These are phyloP conservation scores for Sporothrix phasma DNA, from an alignment of 2,329 filamentous ascomycete species.

Conservation along the genomic window DNA sequence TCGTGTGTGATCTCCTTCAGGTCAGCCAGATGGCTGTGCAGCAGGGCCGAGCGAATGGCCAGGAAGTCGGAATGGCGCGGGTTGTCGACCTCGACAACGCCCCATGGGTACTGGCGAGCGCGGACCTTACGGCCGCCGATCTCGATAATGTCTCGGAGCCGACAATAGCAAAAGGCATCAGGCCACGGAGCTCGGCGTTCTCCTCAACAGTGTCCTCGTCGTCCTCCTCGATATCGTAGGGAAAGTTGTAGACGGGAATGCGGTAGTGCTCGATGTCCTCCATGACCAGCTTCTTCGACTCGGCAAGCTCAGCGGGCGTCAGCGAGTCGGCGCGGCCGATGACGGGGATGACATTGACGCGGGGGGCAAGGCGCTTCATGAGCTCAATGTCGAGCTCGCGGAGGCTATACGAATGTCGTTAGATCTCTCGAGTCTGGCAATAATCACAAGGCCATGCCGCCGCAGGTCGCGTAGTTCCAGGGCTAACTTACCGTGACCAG, in stretches of 20 bases:
- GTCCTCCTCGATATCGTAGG: conserved; percentile 98
- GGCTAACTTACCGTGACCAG: conserved; percentile 66
- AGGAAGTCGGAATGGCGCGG: conserved; percentile 98
- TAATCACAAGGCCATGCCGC: neutral
- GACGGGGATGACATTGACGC: conserved; percentile 97
- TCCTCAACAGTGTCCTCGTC: conserved; percentile 99
- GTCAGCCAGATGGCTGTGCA: conserved; percentile 96
- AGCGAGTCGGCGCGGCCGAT: conserved; percentile 98
- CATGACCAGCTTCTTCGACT: conserved; percentile 99
- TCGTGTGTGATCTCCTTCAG: conserved; percentile 99
- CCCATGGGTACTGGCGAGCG: conserved; percentile 97
- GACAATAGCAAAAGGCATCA: conserved; percentile 99
- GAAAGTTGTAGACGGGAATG: conserved; percentile 99
- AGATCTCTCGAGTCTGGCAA: neutral
- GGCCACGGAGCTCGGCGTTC: conserved; percentile 89
- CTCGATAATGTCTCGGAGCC: conserved; percentile 93
- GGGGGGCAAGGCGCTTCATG: conserved; percentile 97
- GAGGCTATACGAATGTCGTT: conserved; percentile 46
- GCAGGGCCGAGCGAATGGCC: conserved; percentile 87
- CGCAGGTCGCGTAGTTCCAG: neutral
- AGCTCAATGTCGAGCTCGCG: conserved; percentile 98
- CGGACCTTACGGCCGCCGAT: conserved; percentile 86
- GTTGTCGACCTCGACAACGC: conserved; percentile 97
- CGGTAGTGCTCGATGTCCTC: conserved; percentile 99
- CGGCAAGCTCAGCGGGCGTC: conserved; percentile 88